These are phyloP conservation scores for Ceratocystis papillata DNA, from an alignment of 2,329 filamentous ascomycete species.

Conservation along the genomic window DNA sequence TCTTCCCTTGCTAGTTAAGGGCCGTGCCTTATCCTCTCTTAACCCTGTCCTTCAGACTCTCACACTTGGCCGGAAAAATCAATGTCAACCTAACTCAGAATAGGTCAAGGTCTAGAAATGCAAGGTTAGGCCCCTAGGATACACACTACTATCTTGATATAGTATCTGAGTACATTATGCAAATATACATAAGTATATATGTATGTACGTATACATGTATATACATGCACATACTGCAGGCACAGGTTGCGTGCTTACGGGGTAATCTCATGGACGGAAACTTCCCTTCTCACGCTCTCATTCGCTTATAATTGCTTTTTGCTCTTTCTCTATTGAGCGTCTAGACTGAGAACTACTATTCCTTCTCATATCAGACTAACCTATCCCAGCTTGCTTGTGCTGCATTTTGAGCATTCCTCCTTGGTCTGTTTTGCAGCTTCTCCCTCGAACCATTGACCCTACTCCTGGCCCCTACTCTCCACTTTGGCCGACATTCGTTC, in stretches of 20 bases:
- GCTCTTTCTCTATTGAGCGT: background rate
- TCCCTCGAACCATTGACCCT: background rate
- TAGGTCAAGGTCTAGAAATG: background rate
- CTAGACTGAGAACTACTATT: background rate
- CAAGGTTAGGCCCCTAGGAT: background rate
- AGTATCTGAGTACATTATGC: background rate
- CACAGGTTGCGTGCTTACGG: background rate
- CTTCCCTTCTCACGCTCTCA: background rate
- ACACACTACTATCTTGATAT: background rate
- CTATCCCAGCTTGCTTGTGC: background rate
- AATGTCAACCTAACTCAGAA: background rate
- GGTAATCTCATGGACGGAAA: background rate
- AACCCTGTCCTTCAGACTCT: background rate
- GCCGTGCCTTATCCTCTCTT: conserved; percentile 6
- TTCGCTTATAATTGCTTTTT: background rate
- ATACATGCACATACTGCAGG: background rate
- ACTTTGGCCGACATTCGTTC: background rate
- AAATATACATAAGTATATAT: background rate
- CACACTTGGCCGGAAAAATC: conserved; percentile 1
- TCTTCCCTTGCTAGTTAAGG: background rate
- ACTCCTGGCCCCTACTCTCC: background rate
- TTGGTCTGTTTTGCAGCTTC: conserved; percentile 4
- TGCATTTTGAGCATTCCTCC: background rate
- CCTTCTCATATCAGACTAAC: conserved; percentile 9
- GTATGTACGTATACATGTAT: background rate